Base-by-base conservation (phyloP, 805 yeast species). In the Wickerhamiella bombiphila region DNA sequence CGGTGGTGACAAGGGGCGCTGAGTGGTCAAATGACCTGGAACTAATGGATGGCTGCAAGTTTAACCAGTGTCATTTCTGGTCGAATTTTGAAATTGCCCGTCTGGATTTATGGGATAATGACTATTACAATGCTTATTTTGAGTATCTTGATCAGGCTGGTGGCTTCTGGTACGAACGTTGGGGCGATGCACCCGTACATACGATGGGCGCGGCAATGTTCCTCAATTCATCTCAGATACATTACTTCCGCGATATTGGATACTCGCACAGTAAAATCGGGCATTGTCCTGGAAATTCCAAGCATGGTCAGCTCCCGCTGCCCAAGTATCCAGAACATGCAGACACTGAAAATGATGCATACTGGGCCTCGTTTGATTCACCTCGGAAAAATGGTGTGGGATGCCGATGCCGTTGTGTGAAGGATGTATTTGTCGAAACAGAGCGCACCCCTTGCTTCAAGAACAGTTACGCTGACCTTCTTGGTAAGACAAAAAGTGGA, bases 131-230 rank as follows among this genome's bases (percentile, higher is more conserved):
- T 22, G 69, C 66, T 34, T 80, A 74, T 56, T 79, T 81, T 46
- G 74, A 76, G 21, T 62, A 69, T 50, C 65, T 81, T 43, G 91
- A 82, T 53, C 58, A 61, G 32, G 62, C 75, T 1, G 86, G 93
- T 42, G 93, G 93, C 3, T 77, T 85, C 54, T 83, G 79, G 63
- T 83, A 83, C 59, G 94, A 83, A 57, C 61, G 94, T 41, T 85
- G 95, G 95, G 95, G 95, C 13, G 95, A 85, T 59, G 94, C 94
- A 0, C 94, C 94, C 0, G 80, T 83, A 13, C 96, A 85, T 55
- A 77, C 95, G 0, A 58, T 91, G 17, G 97, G 93, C 0, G 71
- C 80, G 4, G 88, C 83, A 0, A 65, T 91, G 69, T 64, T 80
- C 49, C 60, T 86, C 30, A 66, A 78, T 41, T 56, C 75, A 2